Evolutionary conservation across 805 yeast genomes (phyloP).

Genomic region (Nakazawaea molendinolei): DNA sequence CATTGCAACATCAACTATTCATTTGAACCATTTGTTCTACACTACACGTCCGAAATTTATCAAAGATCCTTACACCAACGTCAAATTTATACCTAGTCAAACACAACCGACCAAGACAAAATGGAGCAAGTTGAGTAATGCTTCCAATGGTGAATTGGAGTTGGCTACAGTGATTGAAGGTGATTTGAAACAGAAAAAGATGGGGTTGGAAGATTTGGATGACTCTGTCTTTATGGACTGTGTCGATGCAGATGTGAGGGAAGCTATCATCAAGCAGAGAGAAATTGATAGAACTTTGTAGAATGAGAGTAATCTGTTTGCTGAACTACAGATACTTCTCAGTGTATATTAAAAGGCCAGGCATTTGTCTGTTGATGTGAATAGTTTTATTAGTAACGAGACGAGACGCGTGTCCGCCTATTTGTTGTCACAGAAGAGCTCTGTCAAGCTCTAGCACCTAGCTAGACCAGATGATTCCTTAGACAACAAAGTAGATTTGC

Average conservation of each 20-base stretch:
- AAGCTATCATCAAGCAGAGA: constrained; percentile 61
- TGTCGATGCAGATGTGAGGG: constrained; percentile 48
- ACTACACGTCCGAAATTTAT: constrained; percentile 49
- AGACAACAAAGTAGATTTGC: too few relatives aligned
- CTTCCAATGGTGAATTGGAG: constrained; percentile 26
- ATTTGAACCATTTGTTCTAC: constrained; percentile 57
- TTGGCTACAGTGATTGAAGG: constrained; percentile 42
- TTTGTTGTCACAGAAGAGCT: too few relatives aligned
- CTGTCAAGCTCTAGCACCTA: too few relatives aligned
- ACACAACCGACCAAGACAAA: constrained; percentile 63
- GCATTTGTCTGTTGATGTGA: too few relatives aligned
- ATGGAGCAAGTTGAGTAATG: constrained; percentile 22
- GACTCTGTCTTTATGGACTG: constrained; percentile 49
- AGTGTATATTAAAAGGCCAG: too few relatives aligned
- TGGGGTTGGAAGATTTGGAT: constrained; percentile 63
- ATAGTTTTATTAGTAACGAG: too few relatives aligned
- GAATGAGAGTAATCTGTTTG: too few relatives aligned
- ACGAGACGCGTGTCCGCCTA: too few relatives aligned
- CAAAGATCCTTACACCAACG: constrained; percentile 82
- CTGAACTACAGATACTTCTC: too few relatives aligned
- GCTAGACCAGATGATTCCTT: too few relatives aligned
- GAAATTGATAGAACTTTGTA: constrained; percentile 27
- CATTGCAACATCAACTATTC: constrained; percentile 72
- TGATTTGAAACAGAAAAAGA: constrained; percentile 41
- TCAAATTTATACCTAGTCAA: constrained; percentile 59